These are phyloP conservation scores for Amyloporia xantha DNA, from an alignment of 768 basidiomycete species.

Conservation along the genomic window DNA sequence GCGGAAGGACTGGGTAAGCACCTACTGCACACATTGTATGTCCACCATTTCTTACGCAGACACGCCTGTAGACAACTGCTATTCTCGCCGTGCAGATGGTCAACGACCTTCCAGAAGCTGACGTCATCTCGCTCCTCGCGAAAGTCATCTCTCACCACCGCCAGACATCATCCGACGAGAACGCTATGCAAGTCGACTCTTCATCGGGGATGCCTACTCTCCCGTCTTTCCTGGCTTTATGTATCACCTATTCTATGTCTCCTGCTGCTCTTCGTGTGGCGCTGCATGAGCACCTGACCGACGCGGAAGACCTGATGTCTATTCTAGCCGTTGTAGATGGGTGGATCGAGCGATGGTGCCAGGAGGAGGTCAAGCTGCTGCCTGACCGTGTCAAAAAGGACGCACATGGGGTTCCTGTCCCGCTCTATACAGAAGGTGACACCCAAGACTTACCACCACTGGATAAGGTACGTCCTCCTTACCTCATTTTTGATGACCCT, in stretches of 20 bases:
- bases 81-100: conserved; percentile 47
- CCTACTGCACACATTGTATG: neutral
- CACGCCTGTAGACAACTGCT: conserved; percentile 28
- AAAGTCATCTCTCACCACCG: conserved; percentile 36
- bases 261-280: conserved; percentile 39
- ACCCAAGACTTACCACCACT: conserved; percentile 34
- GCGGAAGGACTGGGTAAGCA: conserved; percentile 62
- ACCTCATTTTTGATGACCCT: conserved; percentile 1
- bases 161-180: conserved; percentile 12
- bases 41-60: neutral
- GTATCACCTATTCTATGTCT: conserved; percentile 36
- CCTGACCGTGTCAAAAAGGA: conserved; percentile 36
- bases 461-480: conserved; percentile 29
- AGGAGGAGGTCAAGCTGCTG: conserved; percentile 30
- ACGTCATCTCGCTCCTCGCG: conserved; percentile 49
- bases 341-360: conserved; percentile 40
- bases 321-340: conserved; percentile 41
- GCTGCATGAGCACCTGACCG: conserved; percentile 41
- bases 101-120: conserved; percentile 57
- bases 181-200: conserved; percentile 34
- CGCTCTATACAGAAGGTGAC: conserved; percentile 9
- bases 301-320: conserved; percentile 41
- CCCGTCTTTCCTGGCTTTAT: conserved; percentile 30
- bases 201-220: conserved; percentile 27
- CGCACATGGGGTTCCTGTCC: conserved; percentile 34